Percentiles rank a stretch among this genome's conserved stretches.
Evolutionary conservation across 2,329 filamentous ascomycete species (phyloP).

Genomic region (Alternaria sp.): DNA sequence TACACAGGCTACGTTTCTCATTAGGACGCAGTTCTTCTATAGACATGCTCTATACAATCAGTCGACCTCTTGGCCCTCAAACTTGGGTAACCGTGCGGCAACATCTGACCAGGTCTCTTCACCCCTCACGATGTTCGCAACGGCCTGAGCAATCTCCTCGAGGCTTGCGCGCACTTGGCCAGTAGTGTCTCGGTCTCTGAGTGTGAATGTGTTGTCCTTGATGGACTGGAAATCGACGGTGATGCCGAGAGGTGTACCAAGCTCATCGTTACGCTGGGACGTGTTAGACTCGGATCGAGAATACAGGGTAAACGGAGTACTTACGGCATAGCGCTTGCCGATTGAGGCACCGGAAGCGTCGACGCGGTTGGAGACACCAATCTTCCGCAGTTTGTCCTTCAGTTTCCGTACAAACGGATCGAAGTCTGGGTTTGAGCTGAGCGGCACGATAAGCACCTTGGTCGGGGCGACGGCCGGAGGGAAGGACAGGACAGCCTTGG

Average conservation of each 20-base stretch:
- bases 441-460: slow-evolving; percentile 89
- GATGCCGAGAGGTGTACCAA: slow-evolving; percentile 91
- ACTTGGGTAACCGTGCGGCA: slow-evolving; percentile 78
- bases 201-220: slow-evolving; percentile 83
- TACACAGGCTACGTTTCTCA: not conserved
- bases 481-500: slow-evolving; percentile 80
- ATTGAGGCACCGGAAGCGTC: slow-evolving; percentile 92
- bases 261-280: slow-evolving; percentile 81
- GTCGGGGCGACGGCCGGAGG: slow-evolving; percentile 83
- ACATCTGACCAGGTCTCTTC: slow-evolving; percentile 74
- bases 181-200: slow-evolving; percentile 85
- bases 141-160: slow-evolving; percentile 77
- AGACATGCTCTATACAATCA: slow-evolving; percentile 8
- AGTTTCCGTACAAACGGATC: slow-evolving; percentile 75
- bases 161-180: slow-evolving; percentile 86
- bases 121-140: slow-evolving; percentile 68
- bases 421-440: slow-evolving; percentile 83
- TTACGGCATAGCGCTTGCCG: slow-evolving; percentile 77
- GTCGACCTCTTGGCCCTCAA: slow-evolving; percentile 61
- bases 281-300: slow-evolving; percentile 19
- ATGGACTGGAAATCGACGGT: slow-evolving; percentile 96
- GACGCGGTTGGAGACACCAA: slow-evolving; percentile 81
- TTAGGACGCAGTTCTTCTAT: not conserved
- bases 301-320: slow-evolving; percentile 1
- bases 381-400: slow-evolving; percentile 74